Base-by-base conservation (phyloP, 345 rosid species). In the Acer campestre region DNA sequence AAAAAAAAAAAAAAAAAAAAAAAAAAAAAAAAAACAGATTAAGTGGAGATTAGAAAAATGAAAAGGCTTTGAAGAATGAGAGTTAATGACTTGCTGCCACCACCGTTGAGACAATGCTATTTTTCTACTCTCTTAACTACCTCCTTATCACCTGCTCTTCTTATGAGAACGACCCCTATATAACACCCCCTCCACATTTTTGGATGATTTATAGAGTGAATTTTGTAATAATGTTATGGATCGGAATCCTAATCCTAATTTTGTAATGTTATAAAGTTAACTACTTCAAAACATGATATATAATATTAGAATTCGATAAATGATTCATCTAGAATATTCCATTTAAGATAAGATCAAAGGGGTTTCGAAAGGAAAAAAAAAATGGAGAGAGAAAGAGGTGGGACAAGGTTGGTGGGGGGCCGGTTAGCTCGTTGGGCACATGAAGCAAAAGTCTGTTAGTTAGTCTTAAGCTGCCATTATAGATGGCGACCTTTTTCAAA, bases 391-490 rank as follows among this genome's bases (percentile, higher is more conserved):
- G 7, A 58, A 2, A 58, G 20, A 53, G n/a, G 76, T 68, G 75
- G 82, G 80, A 40, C 63, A 80, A 35, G 82, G 80, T 72, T 78
- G 86, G 82, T 86, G 68, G 18, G 77, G 76, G 64, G 51, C 78
- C 68, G 77, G 86, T 83, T 77, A 62, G 82, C 84, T 77, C 82
- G 59, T 71, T 80, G 83, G 56, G 76, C 85, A 64, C 78, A 83
- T 70, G 77, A 81, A 71, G 73, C 42, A 71, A 77, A 78, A 78
- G 16, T 23, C 51, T 10, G 14, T 12, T 40, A 14, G n/a, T 65
- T 16, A 67, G 68, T 58, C 23, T 16, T n/a, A 35, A 62, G 70
- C 22, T 65, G 56, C 61, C 65, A 62, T 75, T 61, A 14, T 0
- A 56, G 49, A 46, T 10, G 13, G 13, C 49, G 14, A 46, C 49